A percentile compares a stretch with the other conserved stretches of the same genome.
Evolutionary conservation across 1,139 yeast genomes (phyloP).

Genomic region (Magnusiomyces clavatus): DNA sequence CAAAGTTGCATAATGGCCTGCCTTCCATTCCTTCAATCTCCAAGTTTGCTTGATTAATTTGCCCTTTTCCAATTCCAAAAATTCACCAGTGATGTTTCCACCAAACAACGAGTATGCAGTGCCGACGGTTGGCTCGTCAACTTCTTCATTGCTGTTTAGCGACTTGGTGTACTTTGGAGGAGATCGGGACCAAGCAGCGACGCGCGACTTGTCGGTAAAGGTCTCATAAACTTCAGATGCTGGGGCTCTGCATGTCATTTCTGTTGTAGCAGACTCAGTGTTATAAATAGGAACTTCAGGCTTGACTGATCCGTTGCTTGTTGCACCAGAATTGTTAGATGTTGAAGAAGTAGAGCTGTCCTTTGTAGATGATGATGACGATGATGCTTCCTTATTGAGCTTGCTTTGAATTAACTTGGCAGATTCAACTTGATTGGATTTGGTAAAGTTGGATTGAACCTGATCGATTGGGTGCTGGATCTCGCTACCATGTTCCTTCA

Average conservation of each 20-base stretch:
- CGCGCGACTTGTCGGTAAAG: slow-evolving; percentile 64
- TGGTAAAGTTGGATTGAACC: slow-evolving; percentile 61
- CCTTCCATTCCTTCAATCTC: slow-evolving; percentile 86
- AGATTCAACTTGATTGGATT: slow-evolving; percentile 6
- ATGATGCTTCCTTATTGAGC: slow-evolving; percentile 5
- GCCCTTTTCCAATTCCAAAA: slow-evolving; percentile 51
- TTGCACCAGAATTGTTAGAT: slow-evolving; percentile 10
- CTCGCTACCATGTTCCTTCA: slow-evolving; percentile 69
- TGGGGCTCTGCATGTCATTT: slow-evolving; percentile 76
- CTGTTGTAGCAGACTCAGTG: slow-evolving; percentile 64
- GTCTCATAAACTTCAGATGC: slow-evolving; percentile 79
- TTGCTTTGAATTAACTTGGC: not conserved
- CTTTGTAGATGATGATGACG: slow-evolving; percentile 13
- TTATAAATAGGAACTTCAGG: slow-evolving; percentile 42
- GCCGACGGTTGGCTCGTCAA: slow-evolving; percentile 30
- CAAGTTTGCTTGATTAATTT: slow-evolving; percentile 61
- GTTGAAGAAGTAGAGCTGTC: slow-evolving; percentile 14
- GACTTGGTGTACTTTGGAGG: slow-evolving; percentile 59
- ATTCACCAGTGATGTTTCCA: slow-evolving; percentile 75
- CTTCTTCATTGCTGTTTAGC: slow-evolving; percentile 47
- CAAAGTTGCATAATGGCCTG: slow-evolving; percentile 68
- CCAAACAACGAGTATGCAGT: slow-evolving; percentile 68
- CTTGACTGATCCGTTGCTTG: slow-evolving; percentile 15
- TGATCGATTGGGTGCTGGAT: slow-evolving; percentile 71
- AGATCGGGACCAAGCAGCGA: slow-evolving; percentile 86